Percentiles rank a stretch among this genome's conserved stretches.
phyloP scores from a whole-genome alignment of 2,329 filamentous ascomycete species.

The Sporothrix inflata region DNA sequence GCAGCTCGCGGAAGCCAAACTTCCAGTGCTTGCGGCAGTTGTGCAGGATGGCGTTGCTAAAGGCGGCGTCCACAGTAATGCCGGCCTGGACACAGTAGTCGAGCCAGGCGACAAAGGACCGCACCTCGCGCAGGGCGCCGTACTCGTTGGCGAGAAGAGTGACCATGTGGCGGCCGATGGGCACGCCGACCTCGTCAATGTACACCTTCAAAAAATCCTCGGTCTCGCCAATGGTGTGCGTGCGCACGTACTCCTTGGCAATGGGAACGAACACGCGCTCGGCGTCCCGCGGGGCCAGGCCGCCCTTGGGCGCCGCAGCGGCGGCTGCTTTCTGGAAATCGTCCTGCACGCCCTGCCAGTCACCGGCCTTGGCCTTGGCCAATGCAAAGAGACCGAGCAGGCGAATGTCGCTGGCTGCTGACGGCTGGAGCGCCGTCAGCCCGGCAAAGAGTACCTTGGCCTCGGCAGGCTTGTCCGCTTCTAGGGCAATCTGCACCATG shows the following conservation, averaged over 20 bases:
- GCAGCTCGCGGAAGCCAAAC: slow-evolving; percentile 43
- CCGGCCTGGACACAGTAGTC: slow-evolving; percentile 44
- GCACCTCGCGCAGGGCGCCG: slow-evolving; percentile 44
- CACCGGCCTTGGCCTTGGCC: slow-evolving; percentile 44
- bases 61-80: slow-evolving; percentile 43
- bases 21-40: slow-evolving; percentile 46
- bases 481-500: slow-evolving; percentile 48
- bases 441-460: slow-evolving; percentile 41
- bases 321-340: slow-evolving; percentile 39
- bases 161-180: slow-evolving; percentile 44
- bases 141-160: slow-evolving; percentile 51
- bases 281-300: slow-evolving; percentile 35
- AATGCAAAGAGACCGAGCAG: slow-evolving; percentile 45
- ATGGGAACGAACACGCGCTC: slow-evolving; percentile 44
- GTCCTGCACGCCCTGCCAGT: slow-evolving; percentile 47
- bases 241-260: slow-evolving; percentile 45
- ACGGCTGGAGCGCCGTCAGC: slow-evolving; percentile 37
- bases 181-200: slow-evolving; percentile 42
- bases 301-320: slow-evolving; percentile 12
- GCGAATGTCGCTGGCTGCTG: slow-evolving; percentile 40
- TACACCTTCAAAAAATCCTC: slow-evolving; percentile 54
- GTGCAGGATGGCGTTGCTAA: slow-evolving; percentile 47
- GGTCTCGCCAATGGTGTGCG: slow-evolving; percentile 46
- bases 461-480: slow-evolving; percentile 40
- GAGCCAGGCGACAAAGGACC: slow-evolving; percentile 48